Conservation (phyloP, 768 basidiomycete species). For the Leccinum boreale region DNA sequence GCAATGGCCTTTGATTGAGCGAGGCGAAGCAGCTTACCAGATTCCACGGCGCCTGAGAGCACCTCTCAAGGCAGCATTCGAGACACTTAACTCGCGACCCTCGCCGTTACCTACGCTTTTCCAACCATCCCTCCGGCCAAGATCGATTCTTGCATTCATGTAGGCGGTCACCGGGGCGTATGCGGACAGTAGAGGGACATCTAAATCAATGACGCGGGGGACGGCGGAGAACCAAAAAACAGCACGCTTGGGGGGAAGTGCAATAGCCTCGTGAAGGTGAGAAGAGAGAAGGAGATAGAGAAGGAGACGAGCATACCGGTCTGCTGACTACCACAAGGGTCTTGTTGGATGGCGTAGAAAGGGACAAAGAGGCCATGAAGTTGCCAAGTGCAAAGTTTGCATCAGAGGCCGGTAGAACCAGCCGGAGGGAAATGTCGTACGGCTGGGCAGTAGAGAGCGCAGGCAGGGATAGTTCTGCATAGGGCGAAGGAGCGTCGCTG, state of each 20-base stretch:
- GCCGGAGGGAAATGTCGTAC: constrained; percentile 71
- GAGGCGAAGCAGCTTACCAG: constrained; percentile 45
- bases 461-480: constrained; percentile 54
- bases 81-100: constrained; percentile 70
- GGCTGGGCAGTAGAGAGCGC: constrained; percentile 55
- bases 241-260: constrained; percentile 37
- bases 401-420: constrained; percentile 62
- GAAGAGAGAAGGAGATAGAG: neutral
- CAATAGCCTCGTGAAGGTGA: constrained; percentile 50
- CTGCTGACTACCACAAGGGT: constrained; percentile 59
- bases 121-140: constrained; percentile 78
- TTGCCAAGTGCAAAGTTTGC: constrained; percentile 76
- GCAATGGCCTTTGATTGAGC: neutral
- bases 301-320: constrained; percentile 48
- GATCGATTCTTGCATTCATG: constrained; percentile 58
- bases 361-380: constrained; percentile 71
- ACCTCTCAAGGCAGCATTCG: constrained; percentile 60
- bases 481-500: constrained; percentile 65
- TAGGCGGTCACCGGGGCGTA: constrained; percentile 47
- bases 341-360: constrained; percentile 58
- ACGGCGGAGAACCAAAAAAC: constrained; percentile 36
- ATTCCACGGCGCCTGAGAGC: constrained; percentile 63
- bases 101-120: constrained; percentile 62
- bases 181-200: constrained; percentile 55
- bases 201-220: constrained; percentile 43